Evolutionary conservation across 179 eudicot species (phyloP).

Genomic region (Amaranthus tricolor): DNA sequence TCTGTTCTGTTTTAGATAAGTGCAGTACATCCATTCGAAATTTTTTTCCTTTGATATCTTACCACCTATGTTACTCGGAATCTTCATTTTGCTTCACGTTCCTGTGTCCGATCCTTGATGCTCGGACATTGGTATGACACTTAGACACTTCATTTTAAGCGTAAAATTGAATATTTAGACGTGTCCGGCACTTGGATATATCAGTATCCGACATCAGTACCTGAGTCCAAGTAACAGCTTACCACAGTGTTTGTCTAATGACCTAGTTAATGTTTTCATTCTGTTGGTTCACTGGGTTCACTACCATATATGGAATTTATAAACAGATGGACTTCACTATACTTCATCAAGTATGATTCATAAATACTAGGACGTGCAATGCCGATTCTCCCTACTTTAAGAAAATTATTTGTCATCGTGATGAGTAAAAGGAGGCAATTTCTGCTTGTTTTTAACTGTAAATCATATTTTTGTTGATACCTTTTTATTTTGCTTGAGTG

Average conservation of each 20-base stretch:
- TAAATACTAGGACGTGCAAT: too few relatives aligned
- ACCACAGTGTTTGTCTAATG: not conserved
- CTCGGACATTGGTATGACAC: too few relatives aligned
- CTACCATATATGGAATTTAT: not conserved
- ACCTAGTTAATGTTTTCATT: not conserved
- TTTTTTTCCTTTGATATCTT: not conserved
- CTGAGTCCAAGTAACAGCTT: too few relatives aligned
- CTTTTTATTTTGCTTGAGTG: not conserved
- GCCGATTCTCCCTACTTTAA: too few relatives aligned
- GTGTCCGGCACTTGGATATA: too few relatives aligned
- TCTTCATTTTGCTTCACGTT: conserved; percentile 4
- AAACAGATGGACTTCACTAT: not conserved
- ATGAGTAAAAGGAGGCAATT: not conserved
- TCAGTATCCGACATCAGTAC: too few relatives aligned
- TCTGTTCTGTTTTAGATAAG: not conserved
- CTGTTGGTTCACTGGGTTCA: not conserved
- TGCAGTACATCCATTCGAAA: conserved; percentile 1
- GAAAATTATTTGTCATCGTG: not conserved
- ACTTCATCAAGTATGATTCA: not conserved
- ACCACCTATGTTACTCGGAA: too few relatives aligned
- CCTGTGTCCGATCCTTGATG: too few relatives aligned
- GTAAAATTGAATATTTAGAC: too few relatives aligned
- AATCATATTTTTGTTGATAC: not conserved
- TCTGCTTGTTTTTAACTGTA: not conserved
- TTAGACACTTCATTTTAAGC: too few relatives aligned